These are phyloP conservation scores for Oidiodendron maius DNA, from an alignment of 495 filamentous ascomycete genomes.

Conservation along the genomic window DNA sequence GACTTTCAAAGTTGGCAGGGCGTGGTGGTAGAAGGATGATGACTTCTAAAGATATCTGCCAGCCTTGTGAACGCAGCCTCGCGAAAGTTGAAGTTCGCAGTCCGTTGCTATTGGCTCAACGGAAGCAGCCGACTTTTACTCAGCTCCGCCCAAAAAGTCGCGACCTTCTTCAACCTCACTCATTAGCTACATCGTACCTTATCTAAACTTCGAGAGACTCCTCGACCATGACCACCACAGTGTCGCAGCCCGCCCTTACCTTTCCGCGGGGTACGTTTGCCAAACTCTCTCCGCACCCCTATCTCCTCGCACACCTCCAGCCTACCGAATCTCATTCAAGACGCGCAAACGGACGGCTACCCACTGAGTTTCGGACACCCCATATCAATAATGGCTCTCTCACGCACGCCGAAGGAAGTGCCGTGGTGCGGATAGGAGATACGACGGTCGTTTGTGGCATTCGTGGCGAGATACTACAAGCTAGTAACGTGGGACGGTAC, in stretches of 20 bases:
- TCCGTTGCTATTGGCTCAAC: neutral
- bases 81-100: neutral
- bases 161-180: neutral
- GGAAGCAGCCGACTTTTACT: constrained; percentile 7
- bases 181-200: neutral
- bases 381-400: constrained; percentile 73
- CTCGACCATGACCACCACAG: constrained; percentile 21
- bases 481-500: constrained; percentile 60
- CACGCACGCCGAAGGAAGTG: constrained; percentile 81
- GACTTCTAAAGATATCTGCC: no score
- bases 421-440: constrained; percentile 81
- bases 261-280: constrained; percentile 81
- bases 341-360: constrained; percentile 73
- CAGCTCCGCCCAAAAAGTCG: constrained; percentile 8
- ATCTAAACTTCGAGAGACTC: neutral
- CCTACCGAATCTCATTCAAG: constrained; percentile 48
- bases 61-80: neutral
- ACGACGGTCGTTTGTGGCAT: constrained; percentile 90
- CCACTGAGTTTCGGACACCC: constrained; percentile 60
- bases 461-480: constrained; percentile 76
- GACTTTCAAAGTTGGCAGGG: no score
- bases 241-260: constrained; percentile 40
- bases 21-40: no score
- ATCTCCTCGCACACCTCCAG: constrained; percentile 81
- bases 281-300: constrained; percentile 81